phyloP scores from a whole-genome alignment of 345 rosid genomes.

The Zanthoxylum bungeanum region DNA sequence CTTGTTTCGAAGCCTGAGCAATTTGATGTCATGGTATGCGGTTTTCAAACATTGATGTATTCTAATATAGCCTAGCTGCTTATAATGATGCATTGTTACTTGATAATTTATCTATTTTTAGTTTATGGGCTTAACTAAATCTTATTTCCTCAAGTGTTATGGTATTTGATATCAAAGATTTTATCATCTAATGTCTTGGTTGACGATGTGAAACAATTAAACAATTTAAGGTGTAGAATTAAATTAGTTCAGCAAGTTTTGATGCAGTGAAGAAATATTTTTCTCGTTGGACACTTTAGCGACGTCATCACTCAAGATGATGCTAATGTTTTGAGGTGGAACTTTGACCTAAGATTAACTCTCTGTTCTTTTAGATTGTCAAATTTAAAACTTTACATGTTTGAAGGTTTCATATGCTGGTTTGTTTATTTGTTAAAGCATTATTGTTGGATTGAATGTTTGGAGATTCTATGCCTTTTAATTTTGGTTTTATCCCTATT shows the following conservation, averaged over 20 bases:
- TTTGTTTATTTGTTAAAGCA: background rate
- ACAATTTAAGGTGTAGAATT: background rate
- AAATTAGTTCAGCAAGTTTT: background rate
- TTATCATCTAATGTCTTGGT: background rate
- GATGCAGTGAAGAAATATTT: background rate
- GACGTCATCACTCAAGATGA: background rate
- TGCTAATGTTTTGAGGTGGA: background rate
- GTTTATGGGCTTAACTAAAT: background rate
- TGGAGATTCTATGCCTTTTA: background rate
- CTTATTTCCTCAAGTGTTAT: background rate
- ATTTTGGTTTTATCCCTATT: background rate
- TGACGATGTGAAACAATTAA: background rate
- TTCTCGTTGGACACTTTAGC: background rate
- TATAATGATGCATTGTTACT: background rate
- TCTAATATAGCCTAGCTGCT: background rate
- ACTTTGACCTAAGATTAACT: background rate
- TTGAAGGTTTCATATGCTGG: background rate
- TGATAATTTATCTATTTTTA: background rate
- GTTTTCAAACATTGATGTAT: background rate
- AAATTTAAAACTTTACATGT: background rate
- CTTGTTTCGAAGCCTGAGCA: slow-evolving; percentile 97
- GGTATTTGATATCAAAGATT: background rate
- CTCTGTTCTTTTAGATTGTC: background rate
- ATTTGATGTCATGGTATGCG: slow-evolving; percentile 92
- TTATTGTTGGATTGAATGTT: background rate